These are phyloP conservation scores for Onygena corvina DNA, from an alignment of 2,329 filamentous ascomycete species.

Conservation along the genomic window DNA sequence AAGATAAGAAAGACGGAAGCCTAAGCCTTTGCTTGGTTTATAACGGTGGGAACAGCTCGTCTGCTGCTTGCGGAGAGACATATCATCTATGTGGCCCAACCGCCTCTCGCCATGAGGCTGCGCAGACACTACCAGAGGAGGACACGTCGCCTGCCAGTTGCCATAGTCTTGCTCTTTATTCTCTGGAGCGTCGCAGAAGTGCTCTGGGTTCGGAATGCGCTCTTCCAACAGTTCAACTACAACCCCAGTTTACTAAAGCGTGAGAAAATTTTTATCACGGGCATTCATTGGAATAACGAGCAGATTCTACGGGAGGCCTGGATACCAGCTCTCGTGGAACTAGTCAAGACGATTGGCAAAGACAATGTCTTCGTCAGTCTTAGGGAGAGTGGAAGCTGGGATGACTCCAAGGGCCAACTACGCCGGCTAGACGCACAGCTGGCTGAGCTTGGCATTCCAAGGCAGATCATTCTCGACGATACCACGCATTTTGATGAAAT, in stretches of 20 bases:
- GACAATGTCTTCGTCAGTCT: constrained; percentile 58
- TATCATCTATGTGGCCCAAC: neutral
- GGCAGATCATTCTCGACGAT: constrained; percentile 47
- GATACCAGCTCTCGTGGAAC: constrained; percentile 47
- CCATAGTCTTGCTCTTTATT: neutral
- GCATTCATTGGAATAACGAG: constrained; percentile 58
- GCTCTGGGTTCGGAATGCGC: constrained; percentile 1
- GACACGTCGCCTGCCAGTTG: neutral
- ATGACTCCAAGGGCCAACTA: constrained; percentile 53
- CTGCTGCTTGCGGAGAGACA: neutral
- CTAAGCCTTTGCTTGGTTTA: too few relatives aligned
- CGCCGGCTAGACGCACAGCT: constrained; percentile 45
- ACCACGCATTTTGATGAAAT: constrained; percentile 49
- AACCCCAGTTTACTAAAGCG: neutral
- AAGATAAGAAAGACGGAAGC: too few relatives aligned
- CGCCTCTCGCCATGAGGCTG: neutral
- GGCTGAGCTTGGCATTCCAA: constrained; percentile 40
- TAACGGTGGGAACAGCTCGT: too few relatives aligned
- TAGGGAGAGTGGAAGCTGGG: constrained; percentile 57
- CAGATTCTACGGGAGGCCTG: constrained; percentile 49
- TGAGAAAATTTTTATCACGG: constrained; percentile 51
- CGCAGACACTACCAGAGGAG: neutral
- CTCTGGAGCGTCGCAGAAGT: neutral
- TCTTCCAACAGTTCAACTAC: neutral
- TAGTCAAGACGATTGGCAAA: constrained; percentile 46